Base-by-base conservation (phyloP, 345 rosid species). In the Cardiospermum halicacabum region DNA sequence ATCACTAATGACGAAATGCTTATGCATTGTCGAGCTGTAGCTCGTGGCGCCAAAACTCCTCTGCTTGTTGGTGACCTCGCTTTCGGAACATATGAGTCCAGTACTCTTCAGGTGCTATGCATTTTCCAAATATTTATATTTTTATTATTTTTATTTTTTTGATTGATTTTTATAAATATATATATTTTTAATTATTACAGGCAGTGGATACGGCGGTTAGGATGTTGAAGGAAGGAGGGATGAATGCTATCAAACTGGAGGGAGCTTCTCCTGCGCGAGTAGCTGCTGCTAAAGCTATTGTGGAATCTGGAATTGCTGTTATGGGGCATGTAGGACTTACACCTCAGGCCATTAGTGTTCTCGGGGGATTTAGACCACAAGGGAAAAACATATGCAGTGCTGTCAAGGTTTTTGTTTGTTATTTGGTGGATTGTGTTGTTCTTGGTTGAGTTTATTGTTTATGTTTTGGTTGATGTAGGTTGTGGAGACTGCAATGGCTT, bases 251-350 rank as follows among this genome's bases (percentile, higher is more conserved):
- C 66, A 94, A 91, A 67, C 71, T 94, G 55, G 99, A 94, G 84
- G 97, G 96, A 70, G 99, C 96, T 9, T 76, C 95, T 0, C 70
- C 84, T 25, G 83, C 97, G 0, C 84, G 99, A 69, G 85, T 91
- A 66, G 79, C 86, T 5, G 88, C 97, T 3, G 95, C 97, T 0
- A 94, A 77, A 72, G 82, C 88, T 5, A 91, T 94, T 56, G 97
- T 89, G 3, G 99, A 91, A 76, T 91, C 96, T 24, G 96, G 99
- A 60, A 91, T 87, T 60, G 96, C 97, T 0, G 99, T 94, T 67
- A 89, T 91, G 78, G 97, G 99, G 16, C 99, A 89, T 79, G 97
- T 91, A 16, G 96, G 99, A 1, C 84, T 89, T 60, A 94, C 99
- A 36, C 97, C 99, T 60, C 97, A 94, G 71, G 97, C 99, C 39